phyloP scores from a whole-genome alignment of 306 rosid genomes.

The Cicer pinnatifidum region DNA sequence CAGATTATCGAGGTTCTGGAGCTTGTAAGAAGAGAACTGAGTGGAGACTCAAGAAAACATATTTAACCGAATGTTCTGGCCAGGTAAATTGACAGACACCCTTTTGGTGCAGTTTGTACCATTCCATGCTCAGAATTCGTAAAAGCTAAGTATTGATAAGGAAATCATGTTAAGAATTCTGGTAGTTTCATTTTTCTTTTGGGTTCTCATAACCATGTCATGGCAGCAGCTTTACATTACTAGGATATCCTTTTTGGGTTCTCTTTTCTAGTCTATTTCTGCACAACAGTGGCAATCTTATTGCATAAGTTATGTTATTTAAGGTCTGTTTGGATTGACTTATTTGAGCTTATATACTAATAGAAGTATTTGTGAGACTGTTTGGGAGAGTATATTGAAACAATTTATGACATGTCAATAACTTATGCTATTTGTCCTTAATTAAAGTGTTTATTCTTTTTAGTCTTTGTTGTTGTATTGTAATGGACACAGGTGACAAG shows the following conservation, averaged over 20 bases:
- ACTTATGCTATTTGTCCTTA: too few species aligned
- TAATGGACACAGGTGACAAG: conserved; percentile 36
- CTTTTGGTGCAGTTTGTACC: conserved; percentile 13
- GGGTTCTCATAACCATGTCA: background rate
- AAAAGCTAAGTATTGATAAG: conserved; percentile 14
- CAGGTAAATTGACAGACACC: conserved; percentile 52
- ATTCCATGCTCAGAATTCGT: conserved; percentile 12
- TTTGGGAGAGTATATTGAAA: too few species aligned
- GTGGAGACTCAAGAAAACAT: conserved; percentile 49
- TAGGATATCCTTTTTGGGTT: background rate
- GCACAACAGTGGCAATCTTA: conserved; percentile 29
- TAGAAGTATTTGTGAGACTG: too few species aligned
- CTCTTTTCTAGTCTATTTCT: conserved; percentile 10
- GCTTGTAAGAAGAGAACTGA: conserved; percentile 78
- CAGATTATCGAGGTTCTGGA: conserved; percentile 79
- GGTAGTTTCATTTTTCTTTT: background rate
- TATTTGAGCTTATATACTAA: too few species aligned
- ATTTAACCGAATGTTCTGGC: conserved; percentile 44
- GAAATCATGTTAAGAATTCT: conserved; percentile 33
- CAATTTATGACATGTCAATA: too few species aligned
- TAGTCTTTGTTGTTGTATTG: conserved; percentile 19
- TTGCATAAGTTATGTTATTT: conserved; percentile 12
- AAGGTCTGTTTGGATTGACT: too few species aligned
- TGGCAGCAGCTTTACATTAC: background rate
- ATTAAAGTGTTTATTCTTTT: background rate